Evolutionary conservation across 805 yeast species (phyloP), one percentile per base, ranked within the genome.

Genomic region (Monosporozyma aerobia): DNA sequence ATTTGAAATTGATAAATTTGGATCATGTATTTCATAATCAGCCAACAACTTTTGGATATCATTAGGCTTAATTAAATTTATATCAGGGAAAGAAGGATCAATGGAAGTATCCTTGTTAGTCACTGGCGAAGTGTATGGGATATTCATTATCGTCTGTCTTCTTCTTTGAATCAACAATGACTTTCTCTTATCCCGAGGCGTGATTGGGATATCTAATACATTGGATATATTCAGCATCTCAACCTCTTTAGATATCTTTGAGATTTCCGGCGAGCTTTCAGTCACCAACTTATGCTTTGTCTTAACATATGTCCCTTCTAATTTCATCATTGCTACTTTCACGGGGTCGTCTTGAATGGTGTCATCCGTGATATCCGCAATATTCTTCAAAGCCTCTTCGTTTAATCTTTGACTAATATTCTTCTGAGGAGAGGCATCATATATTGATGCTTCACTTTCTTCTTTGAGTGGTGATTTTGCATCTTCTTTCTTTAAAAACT

Each of bases 361-460:
- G 47, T 85, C 90, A 65, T 92, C 97, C 0, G 97, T 92, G 49
- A 90, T 81, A 5, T 86, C 85, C 1, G 95, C 95, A 48, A 90
- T 75, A 61, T 83, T 88, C 39, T 58, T 54, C 23, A 62, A 44
- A 16, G 50, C 50, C 3, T 52, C 44, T 16, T 53, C 51, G 14
- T 56, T 51, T 2, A 51, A 27, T 25, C 40, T 37, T 19, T 33
- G 35, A 40, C 33, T 41, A 4, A 16, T 41, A 49, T 5, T 5
- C 23, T 40, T 29, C 32, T 49, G 47, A 14, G 41, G 33, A 14
- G 33, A 14, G 29, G 35, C 29, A 5, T 27, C 30, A 8, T 44
- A 33, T 10, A 29, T 27, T 7, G 35, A 44, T 29, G 47, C 35
- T 22, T 10, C 22, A 6, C n/a, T 22, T 41, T 32, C 47, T 5